Conservation (phyloP, 2,329 filamentous ascomycete genomes). For the Calcarisporium arbuscula region DNA sequence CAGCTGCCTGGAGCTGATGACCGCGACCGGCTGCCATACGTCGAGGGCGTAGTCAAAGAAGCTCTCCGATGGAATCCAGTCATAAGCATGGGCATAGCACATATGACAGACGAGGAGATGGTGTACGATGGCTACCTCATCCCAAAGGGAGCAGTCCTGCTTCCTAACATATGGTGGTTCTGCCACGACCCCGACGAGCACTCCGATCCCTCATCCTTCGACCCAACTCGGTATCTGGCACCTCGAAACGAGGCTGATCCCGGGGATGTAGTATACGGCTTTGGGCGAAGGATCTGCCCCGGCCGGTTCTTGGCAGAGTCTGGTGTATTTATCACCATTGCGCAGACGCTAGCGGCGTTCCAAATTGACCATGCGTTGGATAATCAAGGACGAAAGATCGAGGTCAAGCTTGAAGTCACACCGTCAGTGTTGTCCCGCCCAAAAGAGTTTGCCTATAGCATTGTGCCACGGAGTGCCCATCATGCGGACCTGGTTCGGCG, state of each 20-base stretch:
- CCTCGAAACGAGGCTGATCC: conserved; percentile 19
- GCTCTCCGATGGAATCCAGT: conserved; percentile 18
- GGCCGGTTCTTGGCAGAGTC: conserved; percentile 20
- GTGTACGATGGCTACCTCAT: conserved; percentile 7
- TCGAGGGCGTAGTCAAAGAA: conserved; percentile 21
- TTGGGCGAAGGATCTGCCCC: conserved; percentile 24
- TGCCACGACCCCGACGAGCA: no score
- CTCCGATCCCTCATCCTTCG: conserved; percentile 27
- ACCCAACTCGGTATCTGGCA: conserved; percentile 21
- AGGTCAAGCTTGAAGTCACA: conserved; percentile 11
- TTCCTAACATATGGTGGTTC: conserved; percentile 28
- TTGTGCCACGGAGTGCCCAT: conserved; percentile 7
- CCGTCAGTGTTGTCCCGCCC: conserved; percentile 16
- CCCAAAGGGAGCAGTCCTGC: conserved; percentile 9
- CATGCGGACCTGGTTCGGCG: conserved; percentile 4
- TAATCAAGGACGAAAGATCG: conserved; percentile 11
- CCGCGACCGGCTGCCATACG: conserved; percentile 20
- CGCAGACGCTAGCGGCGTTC: conserved; percentile 38
- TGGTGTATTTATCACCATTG: conserved; percentile 23
- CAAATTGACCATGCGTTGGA: conserved; percentile 23
- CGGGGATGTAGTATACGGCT: conserved; percentile 18
- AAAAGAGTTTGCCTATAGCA: not conserved
- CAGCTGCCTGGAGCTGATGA: conserved; percentile 18
- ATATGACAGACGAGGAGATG: conserved; percentile 23
- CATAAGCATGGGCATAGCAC: conserved; percentile 23